Conservation (phyloP, 2,329 filamentous ascomycete genomes). For the Aspergillus sp. region DNA sequence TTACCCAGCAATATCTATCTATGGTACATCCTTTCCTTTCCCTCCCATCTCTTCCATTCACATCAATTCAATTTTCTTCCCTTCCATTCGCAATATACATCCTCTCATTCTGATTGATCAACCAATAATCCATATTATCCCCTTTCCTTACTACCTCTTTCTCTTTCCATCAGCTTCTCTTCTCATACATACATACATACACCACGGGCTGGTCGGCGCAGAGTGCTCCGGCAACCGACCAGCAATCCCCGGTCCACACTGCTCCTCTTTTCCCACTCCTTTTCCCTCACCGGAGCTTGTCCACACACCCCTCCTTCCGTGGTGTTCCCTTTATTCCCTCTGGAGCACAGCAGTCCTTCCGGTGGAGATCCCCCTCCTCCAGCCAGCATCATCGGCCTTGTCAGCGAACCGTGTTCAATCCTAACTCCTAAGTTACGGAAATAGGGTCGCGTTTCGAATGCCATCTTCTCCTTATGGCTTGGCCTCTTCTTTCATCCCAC, state of each 20-base stretch:
- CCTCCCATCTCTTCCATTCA: neutral
- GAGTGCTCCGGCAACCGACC: conserved; percentile 4
- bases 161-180: neutral
- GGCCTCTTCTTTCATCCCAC: too few species aligned
- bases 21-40: neutral
- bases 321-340: neutral
- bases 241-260: conserved; percentile 10
- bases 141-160: neutral
- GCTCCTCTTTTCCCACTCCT: neutral
- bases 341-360: neutral
- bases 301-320: neutral
- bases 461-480: too few species aligned
- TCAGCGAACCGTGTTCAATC: neutral
- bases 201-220: neutral
- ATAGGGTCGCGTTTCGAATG: too few species aligned
- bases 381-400: neutral
- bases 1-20: too few species aligned
- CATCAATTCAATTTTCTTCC: neutral
- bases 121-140: neutral
- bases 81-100: neutral
- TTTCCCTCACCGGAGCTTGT: conserved; percentile 5
- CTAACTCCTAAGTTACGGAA: neutral
- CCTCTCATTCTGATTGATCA: neutral
- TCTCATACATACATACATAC: neutral
- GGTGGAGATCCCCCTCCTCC: neutral